phyloP scores from a whole-genome alignment of 441 rosid species.

The Breynia disticha region DNA sequence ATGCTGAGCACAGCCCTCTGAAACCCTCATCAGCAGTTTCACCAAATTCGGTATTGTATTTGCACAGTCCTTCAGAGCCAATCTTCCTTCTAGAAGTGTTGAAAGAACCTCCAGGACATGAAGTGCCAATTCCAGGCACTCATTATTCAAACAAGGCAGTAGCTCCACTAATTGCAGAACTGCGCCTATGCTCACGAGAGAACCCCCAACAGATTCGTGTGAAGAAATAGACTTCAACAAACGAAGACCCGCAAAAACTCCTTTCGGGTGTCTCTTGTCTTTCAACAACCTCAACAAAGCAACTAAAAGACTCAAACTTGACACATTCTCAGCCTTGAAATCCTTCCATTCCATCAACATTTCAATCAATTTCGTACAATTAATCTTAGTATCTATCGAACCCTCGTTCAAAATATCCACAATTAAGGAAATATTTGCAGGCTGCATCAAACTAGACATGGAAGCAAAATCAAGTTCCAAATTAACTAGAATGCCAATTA shows the following conservation, averaged over 20 bases:
- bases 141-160: slow-evolving; percentile 44
- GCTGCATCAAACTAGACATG: slow-evolving; percentile 53
- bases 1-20: slow-evolving; percentile 60
- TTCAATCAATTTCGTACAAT: slow-evolving; percentile 53
- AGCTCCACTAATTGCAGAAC: slow-evolving; percentile 58
- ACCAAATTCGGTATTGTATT: slow-evolving; percentile 55
- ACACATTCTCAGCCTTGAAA: slow-evolving; percentile 43
- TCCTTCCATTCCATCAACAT: slow-evolving; percentile 52
- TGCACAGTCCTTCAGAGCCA: slow-evolving; percentile 61
- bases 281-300: slow-evolving; percentile 72
- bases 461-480: slow-evolving; percentile 60
- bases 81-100: slow-evolving; percentile 40
- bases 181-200: slow-evolving; percentile 59
- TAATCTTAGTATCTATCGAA: slow-evolving; percentile 67
- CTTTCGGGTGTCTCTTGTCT: slow-evolving; percentile 53
- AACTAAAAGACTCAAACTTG: slow-evolving; percentile 65
- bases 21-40: slow-evolving; percentile 57
- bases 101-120: slow-evolving; percentile 50
- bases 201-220: slow-evolving; percentile 35
- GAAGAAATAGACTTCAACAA: slow-evolving; percentile 51
- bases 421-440: slow-evolving; percentile 65
- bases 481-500: slow-evolving; percentile 61
- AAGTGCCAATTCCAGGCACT: slow-evolving; percentile 64
- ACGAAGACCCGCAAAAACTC: slow-evolving; percentile 44
- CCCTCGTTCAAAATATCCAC: slow-evolving; percentile 90